Conservation (phyloP, 805 yeast species). For the Yamadazyma endophytica region DNA sequence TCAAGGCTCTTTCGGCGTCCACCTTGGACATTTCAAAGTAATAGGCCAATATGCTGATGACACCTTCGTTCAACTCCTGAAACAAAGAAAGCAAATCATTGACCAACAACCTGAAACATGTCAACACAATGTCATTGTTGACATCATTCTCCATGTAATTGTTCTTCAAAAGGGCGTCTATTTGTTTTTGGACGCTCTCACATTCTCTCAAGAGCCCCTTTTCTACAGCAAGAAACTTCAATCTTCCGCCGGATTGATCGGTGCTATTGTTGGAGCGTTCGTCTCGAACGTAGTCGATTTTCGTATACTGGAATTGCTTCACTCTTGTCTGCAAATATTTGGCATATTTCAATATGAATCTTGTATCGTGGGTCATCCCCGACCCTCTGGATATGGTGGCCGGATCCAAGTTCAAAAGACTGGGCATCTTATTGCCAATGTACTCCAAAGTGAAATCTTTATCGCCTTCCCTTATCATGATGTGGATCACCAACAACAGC, state of each 20-base stretch:
- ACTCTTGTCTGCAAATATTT: slow-evolving; percentile 68
- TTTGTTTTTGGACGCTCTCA: slow-evolving; percentile 80
- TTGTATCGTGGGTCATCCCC: slow-evolving; percentile 41
- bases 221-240: slow-evolving; percentile 62
- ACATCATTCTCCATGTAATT: slow-evolving; percentile 75
- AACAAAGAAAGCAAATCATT: slow-evolving; percentile 82
- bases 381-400: slow-evolving; percentile 33
- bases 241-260: slow-evolving; percentile 52
- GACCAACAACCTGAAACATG: slow-evolving; percentile 85
- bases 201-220: slow-evolving; percentile 81
- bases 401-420: slow-evolving; percentile 44
- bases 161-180: slow-evolving; percentile 69
- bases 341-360: slow-evolving; percentile 60
- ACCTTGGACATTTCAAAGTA: slow-evolving; percentile 85
- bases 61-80: slow-evolving; percentile 93
- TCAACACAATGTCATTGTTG: slow-evolving; percentile 76
- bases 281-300: slow-evolving; percentile 75
- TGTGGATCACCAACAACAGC: slow-evolving; percentile 77
- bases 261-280: slow-evolving; percentile 46
- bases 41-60: slow-evolving; percentile 87
- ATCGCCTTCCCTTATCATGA: slow-evolving; percentile 91
- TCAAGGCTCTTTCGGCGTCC: slow-evolving; percentile 85
- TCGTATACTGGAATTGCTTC: slow-evolving; percentile 59
- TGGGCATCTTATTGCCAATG: slow-evolving; percentile 43
- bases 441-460: slow-evolving; percentile 66